These are phyloP conservation scores for Neoscytalidium dimidiatum DNA, from an alignment of 2,329 filamentous ascomycete species.

Conservation along the genomic window DNA sequence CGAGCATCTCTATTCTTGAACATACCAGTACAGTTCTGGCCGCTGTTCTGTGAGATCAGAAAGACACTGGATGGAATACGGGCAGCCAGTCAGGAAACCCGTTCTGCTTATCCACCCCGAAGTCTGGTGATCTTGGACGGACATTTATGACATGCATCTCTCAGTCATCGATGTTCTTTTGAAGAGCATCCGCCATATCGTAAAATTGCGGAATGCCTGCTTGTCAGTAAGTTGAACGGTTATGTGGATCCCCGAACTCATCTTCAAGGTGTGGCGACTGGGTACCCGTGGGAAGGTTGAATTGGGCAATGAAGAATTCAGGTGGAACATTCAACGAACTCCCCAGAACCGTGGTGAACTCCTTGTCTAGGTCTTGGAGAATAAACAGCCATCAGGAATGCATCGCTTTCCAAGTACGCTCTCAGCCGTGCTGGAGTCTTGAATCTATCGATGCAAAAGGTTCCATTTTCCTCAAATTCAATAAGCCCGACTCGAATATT, in stretches of 20 bases:
- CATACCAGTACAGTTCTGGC: background rate
- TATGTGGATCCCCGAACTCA: background rate
- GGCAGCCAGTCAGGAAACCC: background rate
- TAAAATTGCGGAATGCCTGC: background rate
- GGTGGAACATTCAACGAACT: background rate
- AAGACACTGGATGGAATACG: background rate
- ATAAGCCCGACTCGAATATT: too few relatives aligned
- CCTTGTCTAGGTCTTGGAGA: background rate
- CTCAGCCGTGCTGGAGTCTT: too few relatives aligned
- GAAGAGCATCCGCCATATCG: background rate
- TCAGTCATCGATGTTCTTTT: background rate
- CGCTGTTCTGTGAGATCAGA: background rate
- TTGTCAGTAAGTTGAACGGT: background rate
- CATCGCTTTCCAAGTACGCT: too few relatives aligned
- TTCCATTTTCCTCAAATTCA: too few relatives aligned
- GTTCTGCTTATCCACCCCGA: background rate
- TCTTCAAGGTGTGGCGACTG: background rate
- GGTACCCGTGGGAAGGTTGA: background rate
- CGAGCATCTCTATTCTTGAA: too few relatives aligned
- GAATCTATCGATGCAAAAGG: too few relatives aligned
- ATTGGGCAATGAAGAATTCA: background rate
- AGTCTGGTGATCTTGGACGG: background rate
- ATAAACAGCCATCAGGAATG: background rate
- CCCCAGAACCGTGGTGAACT: background rate
- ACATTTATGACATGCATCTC: background rate